Evolutionary conservation across 495 filamentous ascomycete species (phyloP).

Genomic region (Aspergillus conjunctus): DNA sequence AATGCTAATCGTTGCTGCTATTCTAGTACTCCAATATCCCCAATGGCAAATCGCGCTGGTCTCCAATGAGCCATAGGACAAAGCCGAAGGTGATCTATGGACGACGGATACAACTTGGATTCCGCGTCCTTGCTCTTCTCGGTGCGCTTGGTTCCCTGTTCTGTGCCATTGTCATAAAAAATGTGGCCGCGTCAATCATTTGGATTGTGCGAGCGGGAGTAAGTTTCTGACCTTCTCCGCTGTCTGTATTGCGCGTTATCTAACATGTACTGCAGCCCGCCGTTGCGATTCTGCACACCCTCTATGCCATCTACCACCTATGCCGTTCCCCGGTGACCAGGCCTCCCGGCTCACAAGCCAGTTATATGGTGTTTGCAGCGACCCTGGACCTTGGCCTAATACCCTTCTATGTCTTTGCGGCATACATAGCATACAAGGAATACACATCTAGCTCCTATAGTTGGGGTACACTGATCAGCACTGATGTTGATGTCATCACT

Average conservation of each 20-base stretch:
- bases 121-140: constrained; percentile 66
- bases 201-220: constrained; percentile 82
- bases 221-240: constrained; percentile 30
- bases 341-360: constrained; percentile 74
- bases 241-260: constrained; percentile 5
- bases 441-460: constrained; percentile 44
- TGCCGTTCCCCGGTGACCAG: constrained; percentile 63
- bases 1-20: not conserved
- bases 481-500: constrained; percentile 44
- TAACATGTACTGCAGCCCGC: constrained; percentile 54
- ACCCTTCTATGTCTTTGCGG: constrained; percentile 76
- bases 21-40: constrained; percentile 48
- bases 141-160: constrained; percentile 70
- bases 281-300: constrained; percentile 65
- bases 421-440: constrained; percentile 54
- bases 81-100: constrained; percentile 68
- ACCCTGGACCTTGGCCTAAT: constrained; percentile 70
- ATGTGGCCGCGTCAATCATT: constrained; percentile 58
- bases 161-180: constrained; percentile 71
- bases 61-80: constrained; percentile 68
- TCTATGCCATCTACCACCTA: constrained; percentile 81
- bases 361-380: constrained; percentile 80
- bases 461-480: constrained; percentile 65
- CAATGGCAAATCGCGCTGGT: constrained; percentile 55
- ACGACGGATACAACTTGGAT: constrained; percentile 63